Evolutionary conservation across 2,329 filamentous ascomycete species (phyloP).

Genomic region (Calonectria hongkongensis): DNA sequence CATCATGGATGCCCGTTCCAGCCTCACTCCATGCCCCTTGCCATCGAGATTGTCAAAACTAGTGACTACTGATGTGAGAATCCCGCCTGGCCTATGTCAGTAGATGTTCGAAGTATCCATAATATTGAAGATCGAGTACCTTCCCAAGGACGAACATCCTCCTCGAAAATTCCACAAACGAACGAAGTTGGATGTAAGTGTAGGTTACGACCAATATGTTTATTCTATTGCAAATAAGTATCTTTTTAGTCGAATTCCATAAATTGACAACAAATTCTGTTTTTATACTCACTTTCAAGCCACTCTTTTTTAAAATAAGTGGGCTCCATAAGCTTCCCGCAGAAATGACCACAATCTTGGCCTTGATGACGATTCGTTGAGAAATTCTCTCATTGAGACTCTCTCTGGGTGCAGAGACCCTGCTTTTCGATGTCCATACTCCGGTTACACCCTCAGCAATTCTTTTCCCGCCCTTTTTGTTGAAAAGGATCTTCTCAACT

Average conservation of each 20-base stretch:
- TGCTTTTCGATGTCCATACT: constrained; percentile 76
- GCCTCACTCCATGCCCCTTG: constrained; percentile 35
- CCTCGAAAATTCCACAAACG: constrained; percentile 24
- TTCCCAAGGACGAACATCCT: constrained; percentile 33
- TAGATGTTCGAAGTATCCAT: not conserved
- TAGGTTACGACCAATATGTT: constrained; percentile 33
- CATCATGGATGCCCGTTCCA: constrained; percentile 30
- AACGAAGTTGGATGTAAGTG: constrained; percentile 30
- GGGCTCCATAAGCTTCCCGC: constrained; percentile 29
- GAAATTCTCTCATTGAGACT: no score
- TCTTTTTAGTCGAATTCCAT: no score
- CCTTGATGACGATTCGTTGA: constrained; percentile 8
- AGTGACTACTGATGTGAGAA: constrained; percentile 30
- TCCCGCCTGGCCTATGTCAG: constrained; percentile 8
- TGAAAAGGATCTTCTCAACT: constrained; percentile 80
- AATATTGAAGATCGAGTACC: not conserved
- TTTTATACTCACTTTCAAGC: constrained; percentile 22
- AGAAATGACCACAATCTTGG: constrained; percentile 30
- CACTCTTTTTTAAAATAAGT: constrained; percentile 12
- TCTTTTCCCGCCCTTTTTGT: constrained; percentile 65
- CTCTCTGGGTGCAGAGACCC: no score
- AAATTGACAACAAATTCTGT: no score
- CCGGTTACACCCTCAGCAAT: constrained; percentile 81
- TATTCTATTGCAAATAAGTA: constrained; percentile 9
- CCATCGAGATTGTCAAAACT: constrained; percentile 35